phyloP scores from a whole-genome alignment of 495 filamentous ascomycete genomes.

The Aspergillus nidulans region DNA sequence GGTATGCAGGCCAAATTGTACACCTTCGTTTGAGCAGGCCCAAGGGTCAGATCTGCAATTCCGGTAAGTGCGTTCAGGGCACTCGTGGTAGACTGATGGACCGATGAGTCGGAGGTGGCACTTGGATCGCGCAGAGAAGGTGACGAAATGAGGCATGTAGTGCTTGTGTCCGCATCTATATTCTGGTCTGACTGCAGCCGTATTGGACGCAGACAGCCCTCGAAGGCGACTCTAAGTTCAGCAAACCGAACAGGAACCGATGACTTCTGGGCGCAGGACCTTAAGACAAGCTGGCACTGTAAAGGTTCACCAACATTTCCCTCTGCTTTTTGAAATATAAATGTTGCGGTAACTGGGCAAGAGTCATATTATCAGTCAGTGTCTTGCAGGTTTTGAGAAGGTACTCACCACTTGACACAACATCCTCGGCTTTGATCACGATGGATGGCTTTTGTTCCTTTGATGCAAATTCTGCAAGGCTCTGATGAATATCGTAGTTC shows the following conservation, averaged over 20 bases:
- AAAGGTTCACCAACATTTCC: constrained; percentile 81
- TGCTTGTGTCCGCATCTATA: constrained; percentile 23
- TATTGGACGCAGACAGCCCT: constrained; percentile 63
- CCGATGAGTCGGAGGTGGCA: constrained; percentile 22
- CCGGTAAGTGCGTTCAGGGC: constrained; percentile 45
- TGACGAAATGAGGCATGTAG: constrained; percentile 24
- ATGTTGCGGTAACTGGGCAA: constrained; percentile 56
- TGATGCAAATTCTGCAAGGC: constrained; percentile 52
- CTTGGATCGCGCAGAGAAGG: constrained; percentile 34
- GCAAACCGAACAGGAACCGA: constrained; percentile 63
- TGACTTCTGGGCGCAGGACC: constrained; percentile 59
- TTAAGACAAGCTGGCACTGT: constrained; percentile 66
- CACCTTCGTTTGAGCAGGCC: constrained; percentile 62
- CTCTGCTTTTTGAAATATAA: constrained; percentile 68
- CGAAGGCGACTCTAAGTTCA: constrained; percentile 61
- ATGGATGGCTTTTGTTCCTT: constrained; percentile 57
- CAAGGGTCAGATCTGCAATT: constrained; percentile 61
- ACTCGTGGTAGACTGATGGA: constrained; percentile 39
- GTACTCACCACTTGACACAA: constrained; percentile 61
- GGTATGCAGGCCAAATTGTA: constrained; percentile 68
- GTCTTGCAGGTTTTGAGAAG: not conserved
- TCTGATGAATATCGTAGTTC: constrained; percentile 70
- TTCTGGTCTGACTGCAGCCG: constrained; percentile 34
- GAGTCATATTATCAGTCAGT: not conserved
- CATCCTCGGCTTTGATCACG: constrained; percentile 60